phyloP scores from a whole-genome alignment of 2,329 filamentous ascomycete genomes.

The Bipolaris cookei region DNA sequence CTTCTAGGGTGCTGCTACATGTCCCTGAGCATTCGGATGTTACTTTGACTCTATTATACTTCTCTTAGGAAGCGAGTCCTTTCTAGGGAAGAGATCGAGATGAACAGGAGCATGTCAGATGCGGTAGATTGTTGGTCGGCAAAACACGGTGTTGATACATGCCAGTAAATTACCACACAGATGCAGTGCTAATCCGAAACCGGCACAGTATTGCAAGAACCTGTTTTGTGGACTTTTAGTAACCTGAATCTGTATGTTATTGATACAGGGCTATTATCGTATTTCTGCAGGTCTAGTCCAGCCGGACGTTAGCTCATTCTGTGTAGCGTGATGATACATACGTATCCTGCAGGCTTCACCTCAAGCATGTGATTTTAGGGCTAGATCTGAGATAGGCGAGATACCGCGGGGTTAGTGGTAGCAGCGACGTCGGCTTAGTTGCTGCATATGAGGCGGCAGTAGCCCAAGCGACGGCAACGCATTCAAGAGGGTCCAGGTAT shows the following conservation, averaged over 20 bases:
- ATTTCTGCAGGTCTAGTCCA: conserved; percentile 35
- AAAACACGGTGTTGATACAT: no score
- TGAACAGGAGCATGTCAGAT: no score
- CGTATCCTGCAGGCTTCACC: conserved; percentile 60
- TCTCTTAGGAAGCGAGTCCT: no score
- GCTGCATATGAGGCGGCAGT: conserved; percentile 58
- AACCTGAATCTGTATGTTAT: conserved; percentile 58
- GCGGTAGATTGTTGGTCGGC: no score
- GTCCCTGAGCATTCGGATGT: no score
- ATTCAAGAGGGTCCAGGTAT: conserved; percentile 55
- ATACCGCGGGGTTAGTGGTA: conserved; percentile 62
- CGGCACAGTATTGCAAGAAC: no score
- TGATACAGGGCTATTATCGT: conserved; percentile 34
- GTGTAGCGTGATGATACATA: neutral
- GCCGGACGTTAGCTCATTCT: conserved; percentile 6
- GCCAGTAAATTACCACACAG: no score
- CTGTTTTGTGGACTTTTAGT: conserved; percentile 12
- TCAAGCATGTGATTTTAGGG: conserved; percentile 59
- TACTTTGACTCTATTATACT: no score
- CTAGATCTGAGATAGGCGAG: conserved; percentile 65
- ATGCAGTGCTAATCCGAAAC: no score
- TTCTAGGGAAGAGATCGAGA: no score
- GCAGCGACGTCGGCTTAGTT: conserved; percentile 63
- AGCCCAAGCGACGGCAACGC: conserved; percentile 63
- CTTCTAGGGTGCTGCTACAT: no score